Conservation (phyloP, 306 rosid genomes). For the Cercis canadensis region DNA sequence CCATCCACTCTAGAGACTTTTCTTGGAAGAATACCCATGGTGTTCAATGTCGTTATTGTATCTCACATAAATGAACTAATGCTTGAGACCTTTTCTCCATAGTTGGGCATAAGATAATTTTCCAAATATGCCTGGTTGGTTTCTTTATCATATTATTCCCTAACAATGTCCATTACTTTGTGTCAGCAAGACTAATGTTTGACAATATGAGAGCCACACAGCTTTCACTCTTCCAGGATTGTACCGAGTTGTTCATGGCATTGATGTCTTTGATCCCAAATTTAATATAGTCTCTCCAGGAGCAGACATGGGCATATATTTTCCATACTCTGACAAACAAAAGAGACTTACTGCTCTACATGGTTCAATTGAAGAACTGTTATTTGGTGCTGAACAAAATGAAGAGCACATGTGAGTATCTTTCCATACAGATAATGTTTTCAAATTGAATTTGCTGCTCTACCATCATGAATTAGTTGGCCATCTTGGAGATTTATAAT, state of each 20-base stretch:
- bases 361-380: conserved; percentile 58
- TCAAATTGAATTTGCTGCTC: not conserved
- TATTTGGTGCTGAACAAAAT: conserved; percentile 69
- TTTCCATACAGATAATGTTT: not conserved
- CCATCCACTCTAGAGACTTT: conserved; percentile 72
- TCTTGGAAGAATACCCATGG: conserved; percentile 83
- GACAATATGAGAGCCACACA: conserved; percentile 83
- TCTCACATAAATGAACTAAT: conserved; percentile 36
- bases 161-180: conserved; percentile 26
- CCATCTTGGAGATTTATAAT: not conserved
- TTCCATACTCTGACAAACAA: conserved; percentile 62
- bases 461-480: not conserved
- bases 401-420: conserved; percentile 70
- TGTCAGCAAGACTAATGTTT: conserved; percentile 70
- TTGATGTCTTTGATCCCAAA: conserved; percentile 81
- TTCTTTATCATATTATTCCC: conserved; percentile 7
- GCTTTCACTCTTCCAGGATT: conserved; percentile 75
- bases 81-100: not conserved
- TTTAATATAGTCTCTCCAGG: conserved; percentile 87
- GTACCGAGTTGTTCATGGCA: conserved; percentile 77
- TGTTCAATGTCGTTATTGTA: conserved; percentile 74
- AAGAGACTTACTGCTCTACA: conserved; percentile 71
- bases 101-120: not conserved
- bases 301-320: conserved; percentile 69
- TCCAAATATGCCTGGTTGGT: conserved; percentile 5